These are phyloP conservation scores for Sedum album DNA, from an alignment of 164 flowering plant species.

Conservation along the genomic window DNA sequence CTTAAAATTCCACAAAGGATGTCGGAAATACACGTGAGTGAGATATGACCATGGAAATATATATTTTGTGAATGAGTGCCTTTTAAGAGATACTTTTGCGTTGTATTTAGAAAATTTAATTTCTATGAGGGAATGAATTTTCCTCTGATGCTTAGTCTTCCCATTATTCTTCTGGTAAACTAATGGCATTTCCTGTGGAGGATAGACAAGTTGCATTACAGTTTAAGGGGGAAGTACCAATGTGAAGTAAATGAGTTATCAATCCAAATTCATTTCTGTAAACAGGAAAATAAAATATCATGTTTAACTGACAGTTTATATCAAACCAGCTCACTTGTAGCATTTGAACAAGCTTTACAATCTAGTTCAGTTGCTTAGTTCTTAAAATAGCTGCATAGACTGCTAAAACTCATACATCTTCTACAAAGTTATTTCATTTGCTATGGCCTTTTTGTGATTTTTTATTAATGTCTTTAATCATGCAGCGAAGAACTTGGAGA, in stretches of 20 bases:
- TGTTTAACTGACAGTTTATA: background rate
- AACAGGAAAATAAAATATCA: background rate
- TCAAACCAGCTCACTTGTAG: background rate
- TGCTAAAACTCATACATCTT: background rate
- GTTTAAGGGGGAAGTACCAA: background rate
- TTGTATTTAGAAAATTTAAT: background rate
- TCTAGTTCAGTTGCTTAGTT: background rate
- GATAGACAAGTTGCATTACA: background rate
- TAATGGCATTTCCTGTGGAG: background rate
- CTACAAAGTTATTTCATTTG: background rate
- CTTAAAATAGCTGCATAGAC: background rate
- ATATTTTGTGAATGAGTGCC: background rate
- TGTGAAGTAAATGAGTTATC: background rate
- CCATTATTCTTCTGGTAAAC: background rate
- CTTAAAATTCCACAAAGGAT: constrained; percentile 82
- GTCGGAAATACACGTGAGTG: constrained; percentile 93
- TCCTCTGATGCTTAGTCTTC: background rate
- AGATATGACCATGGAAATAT: background rate
- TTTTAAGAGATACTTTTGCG: background rate
- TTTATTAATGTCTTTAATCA: constrained; percentile 9
- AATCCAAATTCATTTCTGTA: background rate
- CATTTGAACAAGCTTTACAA: background rate
- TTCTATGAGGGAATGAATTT: background rate
- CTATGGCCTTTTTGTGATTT: background rate
- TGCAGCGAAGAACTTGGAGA: constrained; percentile 97